Conservation (phyloP, 2,329 filamentous ascomycete species). For the Blumeriella jaapii region DNA sequence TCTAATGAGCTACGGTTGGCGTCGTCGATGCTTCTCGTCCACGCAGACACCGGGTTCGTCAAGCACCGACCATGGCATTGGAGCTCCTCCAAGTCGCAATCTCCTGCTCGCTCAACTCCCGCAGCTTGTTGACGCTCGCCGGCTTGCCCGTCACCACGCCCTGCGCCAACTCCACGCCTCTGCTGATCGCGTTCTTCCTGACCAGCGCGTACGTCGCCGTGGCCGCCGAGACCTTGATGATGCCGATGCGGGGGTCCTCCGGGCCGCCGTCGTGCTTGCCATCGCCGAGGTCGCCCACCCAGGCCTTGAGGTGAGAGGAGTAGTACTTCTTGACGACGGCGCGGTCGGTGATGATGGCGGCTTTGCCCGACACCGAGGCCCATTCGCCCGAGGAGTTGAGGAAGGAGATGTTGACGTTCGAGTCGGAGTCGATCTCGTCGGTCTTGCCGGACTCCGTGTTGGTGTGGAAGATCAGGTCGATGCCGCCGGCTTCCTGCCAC, state of each 20-base stretch:
- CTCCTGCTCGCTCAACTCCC: conserved; percentile 59
- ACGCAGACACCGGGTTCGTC: no score
- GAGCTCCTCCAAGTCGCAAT: conserved; percentile 45
- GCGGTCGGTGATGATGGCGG: conserved; percentile 58
- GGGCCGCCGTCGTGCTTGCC: conserved; percentile 73
- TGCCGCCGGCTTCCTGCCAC: conserved; percentile 59
- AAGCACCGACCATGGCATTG: conserved; percentile 22
- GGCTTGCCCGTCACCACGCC: conserved; percentile 61
- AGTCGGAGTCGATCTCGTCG: conserved; percentile 61
- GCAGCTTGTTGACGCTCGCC: conserved; percentile 62
- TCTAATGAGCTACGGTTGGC: no score
- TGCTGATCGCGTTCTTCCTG: conserved; percentile 49
- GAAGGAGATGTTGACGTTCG: conserved; percentile 73
- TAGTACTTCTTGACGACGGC: conserved; percentile 64
- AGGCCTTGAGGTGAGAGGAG: conserved; percentile 61
- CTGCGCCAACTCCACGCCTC: conserved; percentile 61
- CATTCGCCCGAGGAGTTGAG: conserved; percentile 67
- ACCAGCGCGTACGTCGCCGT: conserved; percentile 62
- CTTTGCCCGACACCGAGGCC: conserved; percentile 72
- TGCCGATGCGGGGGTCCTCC: conserved; percentile 62
- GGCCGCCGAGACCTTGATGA: conserved; percentile 65
- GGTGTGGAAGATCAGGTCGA: conserved; percentile 82
- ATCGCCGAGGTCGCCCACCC: conserved; percentile 77
- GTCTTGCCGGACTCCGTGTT: conserved; percentile 87
- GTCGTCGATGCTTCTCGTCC: no score